Evolutionary conservation across 2,329 filamentous ascomycete genomes (phyloP).

Genomic region (Alternaria solani): DNA sequence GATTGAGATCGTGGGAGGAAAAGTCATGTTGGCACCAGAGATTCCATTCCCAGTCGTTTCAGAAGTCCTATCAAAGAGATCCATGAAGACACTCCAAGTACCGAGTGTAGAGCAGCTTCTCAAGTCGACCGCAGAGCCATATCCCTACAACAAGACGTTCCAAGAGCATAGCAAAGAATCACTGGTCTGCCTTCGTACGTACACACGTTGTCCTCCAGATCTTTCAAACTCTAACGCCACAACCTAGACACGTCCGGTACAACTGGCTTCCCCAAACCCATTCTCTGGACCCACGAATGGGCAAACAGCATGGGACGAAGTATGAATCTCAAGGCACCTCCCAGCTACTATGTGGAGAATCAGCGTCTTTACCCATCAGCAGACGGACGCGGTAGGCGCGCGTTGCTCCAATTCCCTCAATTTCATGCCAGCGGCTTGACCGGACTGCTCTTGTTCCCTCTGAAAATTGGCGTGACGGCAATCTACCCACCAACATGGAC

Average conservation of each 20-base stretch:
- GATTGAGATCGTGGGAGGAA: constrained; percentile 28
- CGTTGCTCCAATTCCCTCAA: constrained; percentile 11
- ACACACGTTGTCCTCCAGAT: background rate
- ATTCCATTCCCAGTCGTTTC: constrained; percentile 17
- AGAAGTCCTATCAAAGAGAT: constrained; percentile 22
- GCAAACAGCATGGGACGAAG: constrained; percentile 4
- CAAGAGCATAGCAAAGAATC: constrained; percentile 36
- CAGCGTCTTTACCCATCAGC: background rate
- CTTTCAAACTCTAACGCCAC: background rate
- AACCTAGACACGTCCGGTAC: constrained; percentile 46
- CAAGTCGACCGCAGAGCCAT: constrained; percentile 13
- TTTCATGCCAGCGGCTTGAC: constrained; percentile 22
- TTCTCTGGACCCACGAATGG: constrained; percentile 38
- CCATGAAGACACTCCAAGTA: constrained; percentile 23
- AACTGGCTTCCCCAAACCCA: constrained; percentile 50
- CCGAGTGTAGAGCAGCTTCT: constrained; percentile 27
- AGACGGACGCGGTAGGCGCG: background rate
- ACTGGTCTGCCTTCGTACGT: constrained; percentile 34
- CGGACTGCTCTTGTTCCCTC: constrained; percentile 9
- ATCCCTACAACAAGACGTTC: constrained; percentile 32
- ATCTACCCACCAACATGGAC: constrained; percentile 9
- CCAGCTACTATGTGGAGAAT: background rate
- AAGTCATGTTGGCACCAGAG: constrained; percentile 24
- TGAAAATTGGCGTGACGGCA: constrained; percentile 6
- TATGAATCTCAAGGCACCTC: constrained; percentile 9